Conservation (phyloP, 2,329 filamentous ascomycete species). For the Fusarium lyarnte region DNA sequence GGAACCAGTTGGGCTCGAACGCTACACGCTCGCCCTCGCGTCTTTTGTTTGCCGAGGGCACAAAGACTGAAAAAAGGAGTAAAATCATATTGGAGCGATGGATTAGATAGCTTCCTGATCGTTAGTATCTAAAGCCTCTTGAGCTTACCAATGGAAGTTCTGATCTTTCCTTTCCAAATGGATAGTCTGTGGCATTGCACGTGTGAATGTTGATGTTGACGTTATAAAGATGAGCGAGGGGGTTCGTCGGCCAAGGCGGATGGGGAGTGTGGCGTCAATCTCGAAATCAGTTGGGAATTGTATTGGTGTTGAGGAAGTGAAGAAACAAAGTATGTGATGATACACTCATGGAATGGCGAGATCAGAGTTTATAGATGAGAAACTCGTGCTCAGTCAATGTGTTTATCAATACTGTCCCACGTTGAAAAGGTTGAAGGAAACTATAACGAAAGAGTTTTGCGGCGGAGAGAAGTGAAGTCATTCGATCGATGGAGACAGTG, state of each 20-base stretch:
- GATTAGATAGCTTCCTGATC: conserved; percentile 44
- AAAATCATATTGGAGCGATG: conserved; percentile 37
- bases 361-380: background rate
- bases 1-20: conserved; percentile 31
- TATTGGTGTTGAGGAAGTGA: conserved; percentile 4
- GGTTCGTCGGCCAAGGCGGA: background rate
- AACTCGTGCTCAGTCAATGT: background rate
- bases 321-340: conserved; percentile 1
- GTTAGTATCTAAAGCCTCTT: conserved; percentile 30
- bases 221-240: background rate
- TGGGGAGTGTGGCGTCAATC: background rate
- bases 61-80: conserved; percentile 38
- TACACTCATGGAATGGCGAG: background rate
- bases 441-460: conserved; percentile 10
- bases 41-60: conserved; percentile 34
- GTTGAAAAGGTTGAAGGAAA: background rate
- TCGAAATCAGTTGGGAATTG: background rate
- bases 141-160: conserved; percentile 44
- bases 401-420: background rate
- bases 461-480: conserved; percentile 23
- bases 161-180: conserved; percentile 39
- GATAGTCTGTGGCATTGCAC: background rate
- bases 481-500: background rate
- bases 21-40: conserved; percentile 23
- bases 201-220: background rate